A percentile compares a stretch with the other conserved stretches of the same genome.
Evolutionary conservation across 331 rosid species (phyloP).

Genomic region (Arachis monticola): DNA sequence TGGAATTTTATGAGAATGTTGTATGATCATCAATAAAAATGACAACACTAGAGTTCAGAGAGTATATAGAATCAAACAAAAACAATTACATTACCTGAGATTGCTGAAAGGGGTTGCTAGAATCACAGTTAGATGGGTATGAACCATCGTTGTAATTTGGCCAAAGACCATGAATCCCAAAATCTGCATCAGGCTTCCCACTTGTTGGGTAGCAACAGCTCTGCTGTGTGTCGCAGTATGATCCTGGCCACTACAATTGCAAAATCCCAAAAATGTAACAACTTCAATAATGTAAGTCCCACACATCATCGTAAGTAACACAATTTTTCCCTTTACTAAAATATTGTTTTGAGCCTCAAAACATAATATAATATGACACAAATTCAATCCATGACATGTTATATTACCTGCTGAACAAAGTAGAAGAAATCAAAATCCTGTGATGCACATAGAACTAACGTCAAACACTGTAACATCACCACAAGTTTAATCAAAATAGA

Average conservation of each 20-base stretch:
- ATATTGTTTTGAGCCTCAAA: neutral
- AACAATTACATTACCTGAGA: conserved; percentile 48
- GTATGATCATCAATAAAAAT: neutral
- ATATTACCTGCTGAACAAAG: conserved; percentile 61
- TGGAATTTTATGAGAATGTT: neutral
- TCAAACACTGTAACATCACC: conserved; percentile 35
- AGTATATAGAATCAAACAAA: neutral
- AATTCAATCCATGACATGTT: neutral
- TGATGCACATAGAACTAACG: conserved; percentile 40
- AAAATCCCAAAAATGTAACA: neutral
- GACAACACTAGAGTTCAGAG: neutral
- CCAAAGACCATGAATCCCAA: conserved; percentile 83
- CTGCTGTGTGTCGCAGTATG: conserved; percentile 68
- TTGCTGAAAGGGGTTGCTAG: conserved; percentile 55
- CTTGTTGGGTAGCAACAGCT: conserved; percentile 78
- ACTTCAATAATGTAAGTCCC: neutral
- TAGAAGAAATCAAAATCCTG: conserved; percentile 61
- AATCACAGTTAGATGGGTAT: conserved; percentile 79
- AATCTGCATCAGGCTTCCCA: conserved; percentile 78
- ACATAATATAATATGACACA: neutral
- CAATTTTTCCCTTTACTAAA: neutral
- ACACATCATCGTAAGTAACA: too few species aligned
- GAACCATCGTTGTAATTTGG: conserved; percentile 73
- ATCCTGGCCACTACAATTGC: conserved; percentile 82
- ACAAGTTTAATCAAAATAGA: conserved; percentile 44